A percentile compares a stretch with the other conserved stretches of the same genome.
phyloP scores from a whole-genome alignment of 2,329 filamentous ascomycete genomes.

The Mycocentrospora acerina region DNA sequence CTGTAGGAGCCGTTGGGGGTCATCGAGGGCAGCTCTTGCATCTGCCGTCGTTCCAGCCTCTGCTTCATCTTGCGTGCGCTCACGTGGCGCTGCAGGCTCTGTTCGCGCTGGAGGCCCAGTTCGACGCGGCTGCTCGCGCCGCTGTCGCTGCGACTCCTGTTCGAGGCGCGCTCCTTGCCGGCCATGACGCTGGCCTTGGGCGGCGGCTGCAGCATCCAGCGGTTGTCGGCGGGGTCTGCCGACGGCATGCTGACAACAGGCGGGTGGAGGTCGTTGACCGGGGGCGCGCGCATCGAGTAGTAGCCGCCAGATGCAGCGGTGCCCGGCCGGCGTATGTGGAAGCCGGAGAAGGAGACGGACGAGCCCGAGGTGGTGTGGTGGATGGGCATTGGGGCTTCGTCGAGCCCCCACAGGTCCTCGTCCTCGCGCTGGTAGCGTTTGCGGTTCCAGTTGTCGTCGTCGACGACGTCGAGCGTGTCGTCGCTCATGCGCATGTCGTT shows the following conservation, averaged over 20 bases:
- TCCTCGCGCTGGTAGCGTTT: slow-evolving; percentile 84
- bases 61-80: slow-evolving; percentile 42
- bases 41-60: slow-evolving; percentile 39
- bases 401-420: slow-evolving; percentile 79
- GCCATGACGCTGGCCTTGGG: slow-evolving; percentile 90
- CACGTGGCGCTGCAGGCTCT: slow-evolving; percentile 40
- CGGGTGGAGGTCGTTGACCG: slow-evolving; percentile 83
- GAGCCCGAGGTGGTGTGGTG: slow-evolving; percentile 28
- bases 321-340: slow-evolving; percentile 23
- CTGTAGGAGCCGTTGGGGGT: slow-evolving; percentile 41
- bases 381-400: slow-evolving; percentile 46
- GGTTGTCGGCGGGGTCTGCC: slow-evolving; percentile 67
- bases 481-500: slow-evolving; percentile 33
- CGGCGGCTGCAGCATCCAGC: slow-evolving; percentile 92
- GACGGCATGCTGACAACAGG: slow-evolving; percentile 79
- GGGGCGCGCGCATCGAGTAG: slow-evolving; percentile 57
- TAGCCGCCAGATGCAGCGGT: slow-evolving; percentile 38
- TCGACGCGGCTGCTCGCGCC: slow-evolving; percentile 45
- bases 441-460: slow-evolving; percentile 67
- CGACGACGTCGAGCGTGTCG: slow-evolving; percentile 34
- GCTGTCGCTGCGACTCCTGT: slow-evolving; percentile 59
- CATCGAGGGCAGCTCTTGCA: slow-evolving; percentile 36
- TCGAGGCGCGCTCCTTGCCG: slow-evolving; percentile 70
- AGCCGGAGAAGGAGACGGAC: slow-evolving; percentile 29
- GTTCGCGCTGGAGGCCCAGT: slow-evolving; percentile 33